Evolutionary conservation across 257 asterid genomes (phyloP).

Genomic region (Nicotiana attenuata): DNA sequence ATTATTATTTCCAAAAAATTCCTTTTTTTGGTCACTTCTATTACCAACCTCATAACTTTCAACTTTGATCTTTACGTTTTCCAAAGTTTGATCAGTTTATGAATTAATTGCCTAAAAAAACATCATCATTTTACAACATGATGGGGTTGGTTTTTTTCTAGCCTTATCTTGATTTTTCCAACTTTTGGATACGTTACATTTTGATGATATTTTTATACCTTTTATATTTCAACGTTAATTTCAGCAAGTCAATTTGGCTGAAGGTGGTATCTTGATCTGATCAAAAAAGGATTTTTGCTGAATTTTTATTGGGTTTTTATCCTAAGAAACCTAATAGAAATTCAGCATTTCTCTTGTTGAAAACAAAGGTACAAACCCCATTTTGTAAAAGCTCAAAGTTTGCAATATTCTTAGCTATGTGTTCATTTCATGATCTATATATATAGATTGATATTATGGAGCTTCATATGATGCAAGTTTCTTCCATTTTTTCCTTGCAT

Average conservation of each 20-base stretch:
- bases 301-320: conserved; percentile 32
- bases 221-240: no score
- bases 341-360: conserved; percentile 31
- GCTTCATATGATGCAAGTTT: neutral
- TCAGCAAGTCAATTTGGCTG: neutral
- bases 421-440: neutral
- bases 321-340: conserved; percentile 25
- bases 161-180: neutral
- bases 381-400: no score
- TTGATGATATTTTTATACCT: no score
- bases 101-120: neutral
- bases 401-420: neutral
- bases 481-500: neutral
- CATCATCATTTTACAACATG: neutral
- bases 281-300: conserved; percentile 30
- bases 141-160: neutral
- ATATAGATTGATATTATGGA: neutral
- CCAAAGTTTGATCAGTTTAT: neutral
- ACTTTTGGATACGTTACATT: neutral
- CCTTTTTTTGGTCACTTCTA: neutral
- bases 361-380: neutral
- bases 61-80: neutral
- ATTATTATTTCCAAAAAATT: no score
- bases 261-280: neutral
- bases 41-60: conserved; percentile 1